Base-by-base conservation (phyloP, 202 grass and related monocot genomes). In the Panicum hallii region DNA sequence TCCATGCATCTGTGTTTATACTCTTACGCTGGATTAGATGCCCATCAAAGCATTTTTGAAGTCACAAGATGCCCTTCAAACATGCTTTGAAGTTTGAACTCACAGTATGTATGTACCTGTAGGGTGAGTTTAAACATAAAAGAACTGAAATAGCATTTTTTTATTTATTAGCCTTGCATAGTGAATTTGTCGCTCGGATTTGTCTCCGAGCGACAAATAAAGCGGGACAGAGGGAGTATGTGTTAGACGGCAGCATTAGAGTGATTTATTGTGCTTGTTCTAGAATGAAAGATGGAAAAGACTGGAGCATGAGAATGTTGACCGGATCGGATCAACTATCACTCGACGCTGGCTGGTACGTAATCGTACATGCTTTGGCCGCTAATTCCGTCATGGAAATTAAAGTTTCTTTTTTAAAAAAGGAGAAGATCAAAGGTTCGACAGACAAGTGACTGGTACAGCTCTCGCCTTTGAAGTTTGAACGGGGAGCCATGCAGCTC, bases 241-340 rank as follows among this genome's bases (percentile, higher is more conserved):
- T 8, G 70, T 4, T 26, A 28, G 4, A 36, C 30, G 16, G 5
- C 8, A 64, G 7, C 9, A 49, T 15, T 22, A 15, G 57, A 67
- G 70, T 28, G 19, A 19, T 75, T 75, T 49, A 16, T 22, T 44
- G 14, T 63, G 32, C 45, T 76, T 56, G 44, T 70, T 83, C 67
- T 53, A 53, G 72, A 70, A n/a, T 70, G 66, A 34, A 44, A 60
- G 50, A 41, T 23, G 26, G 46, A 32, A 63, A 72, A 70, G 46
- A 16, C 49, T 28, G 66, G 45, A 47, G 89, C 77, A 46, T 81
- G 85, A 91, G 40, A 84, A 91, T 77, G 63, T 65, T 91, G 89
- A 91, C 85, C 71, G 47, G 81, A 84, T 72, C 89, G 47, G 81
- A 84, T 72, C 89, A 58, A 67, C 2, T 5, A 38, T 40, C 16